Evolutionary conservation across 2,329 filamentous ascomycete genomes (phyloP).

Genomic region (Epichloe gansuensis): DNA sequence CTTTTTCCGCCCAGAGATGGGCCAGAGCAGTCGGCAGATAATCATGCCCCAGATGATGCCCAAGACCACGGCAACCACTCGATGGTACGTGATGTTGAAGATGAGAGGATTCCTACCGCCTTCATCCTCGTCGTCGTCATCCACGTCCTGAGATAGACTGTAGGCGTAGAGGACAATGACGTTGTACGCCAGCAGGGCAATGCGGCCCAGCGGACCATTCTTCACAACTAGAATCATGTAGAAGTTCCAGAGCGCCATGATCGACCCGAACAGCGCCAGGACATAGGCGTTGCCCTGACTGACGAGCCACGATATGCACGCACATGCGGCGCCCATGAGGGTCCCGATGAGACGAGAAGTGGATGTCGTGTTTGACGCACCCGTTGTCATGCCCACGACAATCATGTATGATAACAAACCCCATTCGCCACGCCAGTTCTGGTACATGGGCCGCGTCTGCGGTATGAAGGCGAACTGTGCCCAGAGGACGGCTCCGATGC

Average conservation of each 20-base stretch:
- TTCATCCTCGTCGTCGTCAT: slow-evolving; percentile 77
- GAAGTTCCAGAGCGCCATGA: slow-evolving; percentile 73
- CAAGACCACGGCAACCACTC: slow-evolving; percentile 72
- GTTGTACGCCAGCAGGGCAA: slow-evolving; percentile 93
- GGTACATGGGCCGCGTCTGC: slow-evolving; percentile 65
- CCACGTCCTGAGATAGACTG: slow-evolving; percentile 68
- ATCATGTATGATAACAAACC: slow-evolving; percentile 95
- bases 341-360: slow-evolving; percentile 80
- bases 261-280: slow-evolving; percentile 70
- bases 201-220: slow-evolving; percentile 82
- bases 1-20: slow-evolving; percentile 78
- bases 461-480: slow-evolving; percentile 80
- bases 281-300: slow-evolving; percentile 61
- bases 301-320: slow-evolving; percentile 66
- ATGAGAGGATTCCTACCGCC: slow-evolving; percentile 76
- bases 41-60: slow-evolving; percentile 90
- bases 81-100: slow-evolving; percentile 74
- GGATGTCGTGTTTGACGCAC: slow-evolving; percentile 87
- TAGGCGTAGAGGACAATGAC: slow-evolving; percentile 91
- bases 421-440: slow-evolving; percentile 92
- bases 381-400: slow-evolving; percentile 95
- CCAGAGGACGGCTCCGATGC: slow-evolving; percentile 77
- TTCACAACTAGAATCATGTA: slow-evolving; percentile 77
- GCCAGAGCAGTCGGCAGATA: slow-evolving; percentile 82
- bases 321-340: slow-evolving; percentile 63